A percentile compares a stretch with the other conserved stretches of the same genome.
Conservation (phyloP, 306 rosid genomes). For the Canavalia ensiformis region DNA sequence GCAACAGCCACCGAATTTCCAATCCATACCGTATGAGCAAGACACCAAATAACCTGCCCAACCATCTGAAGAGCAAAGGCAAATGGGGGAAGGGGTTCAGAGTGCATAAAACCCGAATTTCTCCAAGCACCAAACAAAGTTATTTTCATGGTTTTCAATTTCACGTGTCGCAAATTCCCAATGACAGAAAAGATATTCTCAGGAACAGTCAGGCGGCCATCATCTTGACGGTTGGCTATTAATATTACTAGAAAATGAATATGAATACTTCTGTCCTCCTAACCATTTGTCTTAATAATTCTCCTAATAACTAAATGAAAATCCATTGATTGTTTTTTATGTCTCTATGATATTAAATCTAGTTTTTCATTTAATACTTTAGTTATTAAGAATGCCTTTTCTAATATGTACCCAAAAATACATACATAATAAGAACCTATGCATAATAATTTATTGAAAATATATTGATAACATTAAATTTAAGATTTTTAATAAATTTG, state of each 20-base stretch:
- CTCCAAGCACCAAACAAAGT: background rate
- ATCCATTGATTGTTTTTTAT: background rate
- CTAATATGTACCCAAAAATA: too few species aligned
- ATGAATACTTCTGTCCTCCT: background rate
- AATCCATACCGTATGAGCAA: conserved; percentile 93
- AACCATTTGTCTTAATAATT: background rate
- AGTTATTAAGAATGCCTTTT: too few species aligned
- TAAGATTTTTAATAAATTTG: too few species aligned
- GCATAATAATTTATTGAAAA: too few species aligned
- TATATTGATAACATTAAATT: too few species aligned
- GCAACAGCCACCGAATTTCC: conserved; percentile 89
- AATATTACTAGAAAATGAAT: background rate
- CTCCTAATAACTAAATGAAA: background rate
- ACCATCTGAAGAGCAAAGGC: conserved; percentile 65
- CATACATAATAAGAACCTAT: too few species aligned
- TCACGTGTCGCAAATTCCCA: background rate
- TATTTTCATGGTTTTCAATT: background rate
- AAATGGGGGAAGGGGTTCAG: background rate
- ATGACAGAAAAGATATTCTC: conserved; percentile 7
- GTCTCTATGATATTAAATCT: background rate
- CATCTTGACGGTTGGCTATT: background rate
- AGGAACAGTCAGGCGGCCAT: background rate
- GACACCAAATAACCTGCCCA: conserved; percentile 97
- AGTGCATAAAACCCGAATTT: conserved; percentile 20
- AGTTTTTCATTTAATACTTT: background rate